Evolutionary conservation across 2,329 filamentous ascomycete genomes (phyloP).

Genomic region (Mollisiaceae sp.): DNA sequence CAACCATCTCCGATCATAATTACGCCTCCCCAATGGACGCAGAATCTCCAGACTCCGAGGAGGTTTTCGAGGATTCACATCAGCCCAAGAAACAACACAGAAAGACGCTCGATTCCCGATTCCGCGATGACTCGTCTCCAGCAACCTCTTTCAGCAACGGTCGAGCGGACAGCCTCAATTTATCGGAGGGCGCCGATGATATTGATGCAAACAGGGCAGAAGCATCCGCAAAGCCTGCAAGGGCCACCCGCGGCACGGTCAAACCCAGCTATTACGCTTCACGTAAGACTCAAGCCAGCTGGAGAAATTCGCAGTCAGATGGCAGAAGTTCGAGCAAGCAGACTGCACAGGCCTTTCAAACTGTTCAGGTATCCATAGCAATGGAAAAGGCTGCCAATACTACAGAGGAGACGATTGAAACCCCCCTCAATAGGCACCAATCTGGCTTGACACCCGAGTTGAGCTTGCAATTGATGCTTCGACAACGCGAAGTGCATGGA

Average conservation of each 20-base stretch:
- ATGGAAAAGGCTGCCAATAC: neutral
- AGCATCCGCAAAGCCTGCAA: neutral
- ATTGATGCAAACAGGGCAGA: neutral
- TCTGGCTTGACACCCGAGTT: neutral
- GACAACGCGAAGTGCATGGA: slow-evolving; percentile 37
- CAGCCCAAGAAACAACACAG: neutral
- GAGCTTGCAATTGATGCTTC: slow-evolving; percentile 11
- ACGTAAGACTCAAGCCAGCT: neutral
- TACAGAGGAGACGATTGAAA: slow-evolving; percentile 1
- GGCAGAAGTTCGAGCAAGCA: neutral
- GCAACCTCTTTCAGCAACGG: slow-evolving; percentile 25
- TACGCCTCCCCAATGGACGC: neutral
- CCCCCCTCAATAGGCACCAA: neutral
- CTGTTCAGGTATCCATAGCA: neutral
- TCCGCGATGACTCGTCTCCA: neutral
- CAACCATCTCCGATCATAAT: neutral
- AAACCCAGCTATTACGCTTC: neutral
- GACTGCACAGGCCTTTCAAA: neutral
- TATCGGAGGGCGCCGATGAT: neutral
- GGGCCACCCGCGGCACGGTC: neutral
- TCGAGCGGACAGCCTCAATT: neutral
- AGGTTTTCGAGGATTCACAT: slow-evolving; percentile 10
- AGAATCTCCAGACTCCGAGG: neutral
- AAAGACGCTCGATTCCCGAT: neutral
- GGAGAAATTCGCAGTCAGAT: neutral